Evolutionary conservation across 768 basidiomycete genomes (phyloP).

Genomic region (Pleurotus djamor): DNA sequence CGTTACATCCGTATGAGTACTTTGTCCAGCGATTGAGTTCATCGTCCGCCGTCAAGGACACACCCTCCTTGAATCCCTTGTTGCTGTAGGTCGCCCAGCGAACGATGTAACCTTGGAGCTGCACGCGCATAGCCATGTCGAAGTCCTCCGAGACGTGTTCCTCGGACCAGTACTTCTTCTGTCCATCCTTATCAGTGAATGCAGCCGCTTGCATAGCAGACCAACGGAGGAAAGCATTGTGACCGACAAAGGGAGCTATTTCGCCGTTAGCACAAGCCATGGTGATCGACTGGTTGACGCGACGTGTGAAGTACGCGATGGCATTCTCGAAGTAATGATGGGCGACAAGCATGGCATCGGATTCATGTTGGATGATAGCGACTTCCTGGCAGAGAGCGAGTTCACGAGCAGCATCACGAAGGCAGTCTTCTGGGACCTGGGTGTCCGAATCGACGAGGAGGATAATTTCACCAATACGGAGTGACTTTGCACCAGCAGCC

Average conservation of each 20-base stretch:
- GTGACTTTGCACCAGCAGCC: conserved; percentile 71
- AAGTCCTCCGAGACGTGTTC: conserved; percentile 82
- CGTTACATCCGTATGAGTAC: conserved; percentile 62
- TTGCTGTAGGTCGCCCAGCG: conserved; percentile 85
- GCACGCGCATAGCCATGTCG: conserved; percentile 68
- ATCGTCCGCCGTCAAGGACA: conserved; percentile 82
- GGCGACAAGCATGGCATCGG: conserved; percentile 88
- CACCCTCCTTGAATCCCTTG: conserved; percentile 88
- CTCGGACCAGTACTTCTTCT: conserved; percentile 73
- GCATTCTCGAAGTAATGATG: conserved; percentile 90
- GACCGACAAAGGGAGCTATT: conserved; percentile 81
- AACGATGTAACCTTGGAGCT: conserved; percentile 70
- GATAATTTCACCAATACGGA: conserved; percentile 78
- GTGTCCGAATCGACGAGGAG: conserved; percentile 83
- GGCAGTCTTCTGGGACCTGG: conserved; percentile 81
- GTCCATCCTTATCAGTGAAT: conserved; percentile 65
- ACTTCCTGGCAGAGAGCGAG: conserved; percentile 76
- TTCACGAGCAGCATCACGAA: conserved; percentile 87
- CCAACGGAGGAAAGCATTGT: conserved; percentile 89
- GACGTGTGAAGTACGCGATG: conserved; percentile 85
- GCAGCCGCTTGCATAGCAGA: conserved; percentile 83
- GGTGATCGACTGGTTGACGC: conserved; percentile 81
- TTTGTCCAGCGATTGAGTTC: conserved; percentile 93
- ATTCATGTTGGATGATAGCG: conserved; percentile 89
- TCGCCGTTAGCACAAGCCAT: conserved; percentile 80